phyloP scores from a whole-genome alignment of 2,329 filamentous ascomycete species.

The Didymella pinodella region DNA sequence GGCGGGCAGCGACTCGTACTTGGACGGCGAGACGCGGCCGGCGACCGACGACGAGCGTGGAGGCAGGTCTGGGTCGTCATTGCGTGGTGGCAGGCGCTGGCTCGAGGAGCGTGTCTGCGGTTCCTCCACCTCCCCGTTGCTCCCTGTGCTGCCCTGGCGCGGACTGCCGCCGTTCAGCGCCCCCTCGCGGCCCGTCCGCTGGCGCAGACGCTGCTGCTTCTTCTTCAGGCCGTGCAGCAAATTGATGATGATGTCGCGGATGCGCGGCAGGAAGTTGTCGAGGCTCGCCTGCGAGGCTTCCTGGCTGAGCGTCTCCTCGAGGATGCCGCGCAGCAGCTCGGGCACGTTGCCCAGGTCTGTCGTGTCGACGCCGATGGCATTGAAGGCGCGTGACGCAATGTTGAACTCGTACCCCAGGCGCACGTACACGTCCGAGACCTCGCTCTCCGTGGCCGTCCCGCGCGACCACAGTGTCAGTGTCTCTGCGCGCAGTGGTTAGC shows the following conservation, averaged over 20 bases:
- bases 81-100: constrained; percentile 51
- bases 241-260: constrained; percentile 98
- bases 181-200: constrained; percentile 62
- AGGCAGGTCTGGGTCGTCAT: constrained; percentile 56
- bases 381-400: constrained; percentile 95
- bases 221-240: constrained; percentile 94
- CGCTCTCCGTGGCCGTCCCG: constrained; percentile 86
- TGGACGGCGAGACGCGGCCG: constrained; percentile 56
- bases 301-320: constrained; percentile 95
- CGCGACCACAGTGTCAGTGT: constrained; percentile 98
- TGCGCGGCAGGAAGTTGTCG: constrained; percentile 90
- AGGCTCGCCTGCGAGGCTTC: constrained; percentile 93
- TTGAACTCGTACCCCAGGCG: constrained; percentile 99
- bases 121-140: constrained; percentile 48
- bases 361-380: constrained; percentile 95
- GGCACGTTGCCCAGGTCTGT: constrained; percentile 94
- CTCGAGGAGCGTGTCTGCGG: constrained; percentile 52
- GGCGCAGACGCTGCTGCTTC: constrained; percentile 87
- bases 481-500: constrained; percentile 59
- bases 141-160: constrained; percentile 48
- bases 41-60: constrained; percentile 58
- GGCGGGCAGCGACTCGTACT: constrained; percentile 51
- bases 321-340: constrained; percentile 84
- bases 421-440: constrained; percentile 98
- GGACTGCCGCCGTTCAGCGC: constrained; percentile 51